Evolutionary conservation across 169 alveolate species (phyloP), one percentile per base, ranked within the genome.

Genomic region (Plasmodium falciparum): DNA sequence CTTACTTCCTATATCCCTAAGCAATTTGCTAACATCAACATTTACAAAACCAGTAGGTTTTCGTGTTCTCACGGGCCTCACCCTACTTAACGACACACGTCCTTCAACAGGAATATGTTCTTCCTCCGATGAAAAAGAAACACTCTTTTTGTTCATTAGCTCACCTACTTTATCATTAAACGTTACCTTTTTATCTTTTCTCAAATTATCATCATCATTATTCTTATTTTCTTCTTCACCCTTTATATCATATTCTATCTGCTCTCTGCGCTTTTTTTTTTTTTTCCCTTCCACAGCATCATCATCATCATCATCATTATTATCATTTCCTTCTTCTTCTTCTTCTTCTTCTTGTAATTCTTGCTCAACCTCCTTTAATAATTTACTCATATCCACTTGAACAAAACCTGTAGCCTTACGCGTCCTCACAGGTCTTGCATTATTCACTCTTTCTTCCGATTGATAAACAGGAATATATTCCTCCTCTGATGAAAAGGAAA

Each of bases 361-460:
- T 20, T 78, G 33, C 0, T 56, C 65, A 0, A 80, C 70, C 61
- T 80, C 59, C 52, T 80, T 54, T 24, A 80, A 58, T n/a, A 80
- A 22, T 61, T 80, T 80, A 22, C 39, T 17, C 4, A 76, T 26
- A 50, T 76, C 89, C 69, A 67, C 54, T 65, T 76, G 65, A 54
- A 76, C 89, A 54, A 76, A 76, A 15, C 89, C 89, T 13, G 89
- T 76, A 11, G 89, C 71, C 20, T 76, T 76, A 20, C 89, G 89
- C 0, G 89, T 26, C 58, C 89, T 76, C 7, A 49, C 52, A n/a
- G 89, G 89, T 1, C 89, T 65, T 11, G 71, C 47, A 3, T 56
- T 13, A 56, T 56, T 13, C 20, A 17, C 89, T 43, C 8, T 17
- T 12, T n/a, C 73, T 12, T n/a, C 73, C 12, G 50, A 33, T 24